phyloP scores from a whole-genome alignment of 1,284 basidiomycete genomes.

The Ustilago shanxiensis region DNA sequence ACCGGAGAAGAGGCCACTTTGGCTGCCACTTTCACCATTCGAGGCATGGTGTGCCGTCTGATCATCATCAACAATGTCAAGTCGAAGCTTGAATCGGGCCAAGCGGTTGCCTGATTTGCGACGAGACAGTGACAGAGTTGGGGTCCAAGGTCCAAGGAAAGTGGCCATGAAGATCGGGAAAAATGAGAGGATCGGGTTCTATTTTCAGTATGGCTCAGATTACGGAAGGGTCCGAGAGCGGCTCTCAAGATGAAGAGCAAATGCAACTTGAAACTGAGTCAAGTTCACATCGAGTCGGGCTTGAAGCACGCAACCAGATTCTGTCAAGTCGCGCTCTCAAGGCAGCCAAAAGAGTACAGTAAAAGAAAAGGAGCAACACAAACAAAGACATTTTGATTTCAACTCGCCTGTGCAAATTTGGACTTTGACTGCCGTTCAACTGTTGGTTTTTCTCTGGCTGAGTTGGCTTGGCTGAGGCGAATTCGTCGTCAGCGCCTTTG shows the following conservation, averaged over 20 bases:
- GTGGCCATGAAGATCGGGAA: too few species aligned
- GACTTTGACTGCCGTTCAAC: background rate
- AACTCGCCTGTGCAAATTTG: background rate
- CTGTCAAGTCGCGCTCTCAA: background rate
- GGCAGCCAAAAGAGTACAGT: too few species aligned
- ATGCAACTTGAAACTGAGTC: background rate
- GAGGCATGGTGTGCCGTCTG: too few species aligned
- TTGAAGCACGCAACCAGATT: background rate
- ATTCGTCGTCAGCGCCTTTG: background rate
- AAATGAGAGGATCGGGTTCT: background rate
- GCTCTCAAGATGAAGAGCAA: background rate
- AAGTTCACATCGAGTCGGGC: background rate
- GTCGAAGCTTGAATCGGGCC: too few species aligned
- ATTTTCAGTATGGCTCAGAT: background rate
- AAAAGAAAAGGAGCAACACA: background rate
- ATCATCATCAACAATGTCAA: too few species aligned
- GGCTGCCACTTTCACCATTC: background rate
- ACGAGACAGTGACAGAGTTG: too few species aligned
- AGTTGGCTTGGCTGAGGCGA: slow-evolving; percentile 3
- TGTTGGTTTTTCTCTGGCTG: too few species aligned
- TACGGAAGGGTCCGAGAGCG: background rate
- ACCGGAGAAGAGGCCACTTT: background rate
- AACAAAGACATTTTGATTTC: background rate
- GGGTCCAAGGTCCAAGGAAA: too few species aligned
- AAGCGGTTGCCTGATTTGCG: background rate